A percentile compares a stretch with the other conserved stretches of the same genome.
Conservation (phyloP, 179 eudicot genomes). For the Spergularia azorica region DNA sequence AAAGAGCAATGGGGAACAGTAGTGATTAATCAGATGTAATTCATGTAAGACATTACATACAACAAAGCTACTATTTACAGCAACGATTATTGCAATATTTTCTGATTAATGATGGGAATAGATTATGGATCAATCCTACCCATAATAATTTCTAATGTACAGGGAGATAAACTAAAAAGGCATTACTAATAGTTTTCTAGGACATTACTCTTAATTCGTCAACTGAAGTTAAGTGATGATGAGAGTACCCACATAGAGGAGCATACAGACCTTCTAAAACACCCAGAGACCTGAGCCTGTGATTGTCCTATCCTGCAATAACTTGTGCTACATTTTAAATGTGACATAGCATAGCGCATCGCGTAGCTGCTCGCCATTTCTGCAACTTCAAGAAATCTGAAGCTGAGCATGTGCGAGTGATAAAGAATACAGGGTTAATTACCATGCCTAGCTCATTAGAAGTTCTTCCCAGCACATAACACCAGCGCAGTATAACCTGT, state of each 20-base stretch:
- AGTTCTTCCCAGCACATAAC: not conserved
- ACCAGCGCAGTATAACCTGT: not conserved
- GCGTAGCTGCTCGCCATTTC: too few relatives aligned
- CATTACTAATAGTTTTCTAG: not conserved
- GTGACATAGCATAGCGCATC: not conserved
- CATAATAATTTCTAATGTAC: not conserved
- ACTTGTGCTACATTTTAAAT: not conserved
- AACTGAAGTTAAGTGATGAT: not conserved
- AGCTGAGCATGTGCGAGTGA: not conserved
- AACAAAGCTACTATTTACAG: not conserved
- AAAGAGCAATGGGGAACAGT: not conserved
- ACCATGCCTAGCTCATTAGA: not conserved
- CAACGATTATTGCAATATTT: not conserved
- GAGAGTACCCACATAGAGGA: not conserved
- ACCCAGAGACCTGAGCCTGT: not conserved
- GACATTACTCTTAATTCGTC: not conserved
- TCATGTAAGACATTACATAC: not conserved
- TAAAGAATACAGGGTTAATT: too few relatives aligned
- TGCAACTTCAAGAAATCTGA: not conserved
- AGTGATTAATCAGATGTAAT: not conserved
- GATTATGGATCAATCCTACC: slow-evolving; percentile 2
- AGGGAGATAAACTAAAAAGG: not conserved
- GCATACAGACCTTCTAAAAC: not conserved
- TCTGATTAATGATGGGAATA: not conserved
- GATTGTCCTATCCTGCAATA: not conserved